Evolutionary conservation across 805 yeast species (phyloP).

Genomic region (Yamadazyma olivae): DNA sequence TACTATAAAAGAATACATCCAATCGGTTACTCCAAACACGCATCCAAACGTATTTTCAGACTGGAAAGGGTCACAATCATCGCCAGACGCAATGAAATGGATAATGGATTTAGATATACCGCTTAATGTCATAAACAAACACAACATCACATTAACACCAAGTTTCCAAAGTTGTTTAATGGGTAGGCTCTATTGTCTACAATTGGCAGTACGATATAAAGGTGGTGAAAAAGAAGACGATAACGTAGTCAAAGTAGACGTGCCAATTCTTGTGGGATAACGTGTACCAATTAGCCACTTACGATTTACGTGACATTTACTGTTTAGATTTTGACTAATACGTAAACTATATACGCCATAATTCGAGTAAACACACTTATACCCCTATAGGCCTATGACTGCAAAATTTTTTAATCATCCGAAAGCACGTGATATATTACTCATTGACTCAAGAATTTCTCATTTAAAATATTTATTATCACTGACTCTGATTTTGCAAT

Average conservation of each 20-base stretch:
- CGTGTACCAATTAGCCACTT: neutral
- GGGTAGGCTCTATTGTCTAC: constrained; percentile 55
- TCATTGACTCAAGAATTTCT: too few relatives aligned
- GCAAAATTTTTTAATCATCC: too few relatives aligned
- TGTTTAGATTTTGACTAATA: too few relatives aligned
- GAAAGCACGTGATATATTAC: too few relatives aligned
- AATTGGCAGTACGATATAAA: constrained; percentile 43
- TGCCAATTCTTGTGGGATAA: constrained; percentile 33
- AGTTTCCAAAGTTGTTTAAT: constrained; percentile 61
- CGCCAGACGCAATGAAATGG: constrained; percentile 19
- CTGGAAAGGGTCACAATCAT: constrained; percentile 27
- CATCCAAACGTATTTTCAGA: constrained; percentile 20
- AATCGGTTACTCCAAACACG: constrained; percentile 21
- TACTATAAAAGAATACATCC: constrained; percentile 35
- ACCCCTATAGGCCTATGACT: too few relatives aligned
- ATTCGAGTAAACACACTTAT: too few relatives aligned
- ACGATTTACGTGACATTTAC: too few relatives aligned
- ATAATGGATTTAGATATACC: constrained; percentile 36
- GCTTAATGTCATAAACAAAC: constrained; percentile 38
- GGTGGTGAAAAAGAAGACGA: constrained; percentile 37
- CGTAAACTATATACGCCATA: too few relatives aligned
- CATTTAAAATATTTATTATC: too few relatives aligned
- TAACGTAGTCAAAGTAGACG: constrained; percentile 30
- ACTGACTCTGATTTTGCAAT: too few relatives aligned
- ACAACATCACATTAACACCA: constrained; percentile 53